Conservation (phyloP, 768 basidiomycete species). For the Boletus coccyginus region DNA sequence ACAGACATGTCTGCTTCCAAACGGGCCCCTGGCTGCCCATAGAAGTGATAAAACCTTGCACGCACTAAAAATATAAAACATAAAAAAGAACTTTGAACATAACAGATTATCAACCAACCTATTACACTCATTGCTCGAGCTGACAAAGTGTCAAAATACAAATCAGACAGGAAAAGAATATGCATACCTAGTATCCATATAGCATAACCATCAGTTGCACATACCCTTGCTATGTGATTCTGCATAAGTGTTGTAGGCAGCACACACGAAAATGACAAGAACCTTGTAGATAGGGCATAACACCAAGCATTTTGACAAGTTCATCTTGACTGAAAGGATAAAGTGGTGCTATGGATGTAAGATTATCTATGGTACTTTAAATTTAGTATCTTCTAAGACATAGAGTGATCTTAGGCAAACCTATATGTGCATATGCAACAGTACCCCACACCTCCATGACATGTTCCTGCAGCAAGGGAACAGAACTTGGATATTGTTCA, state of each 20-base stretch:
- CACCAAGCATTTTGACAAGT: not conserved
- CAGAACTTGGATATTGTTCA: not conserved
- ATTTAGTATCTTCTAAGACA: not conserved
- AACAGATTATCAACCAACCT: not conserved
- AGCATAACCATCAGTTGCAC: not conserved
- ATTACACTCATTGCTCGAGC: not conserved
- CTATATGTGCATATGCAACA: not conserved
- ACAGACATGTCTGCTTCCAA: not conserved
- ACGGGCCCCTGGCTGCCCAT: conserved; percentile 1
- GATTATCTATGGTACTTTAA: not conserved
- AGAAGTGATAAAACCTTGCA: not conserved
- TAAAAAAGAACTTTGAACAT: not conserved
- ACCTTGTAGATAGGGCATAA: not conserved
- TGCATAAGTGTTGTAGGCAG: not conserved
- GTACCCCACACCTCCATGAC: not conserved
- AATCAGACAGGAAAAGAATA: not conserved
- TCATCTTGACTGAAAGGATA: not conserved
- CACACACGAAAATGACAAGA: not conserved
- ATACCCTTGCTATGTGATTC: not conserved
- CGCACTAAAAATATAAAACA: not conserved
- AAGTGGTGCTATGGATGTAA: not conserved
- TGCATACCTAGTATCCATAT: not conserved
- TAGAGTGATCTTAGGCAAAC: not conserved
- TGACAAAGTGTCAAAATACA: not conserved
- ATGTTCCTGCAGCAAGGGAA: not conserved